Evolutionary conservation across 1,139 yeast species (phyloP).

Genomic region (Magnusiomyces clavatus): DNA sequence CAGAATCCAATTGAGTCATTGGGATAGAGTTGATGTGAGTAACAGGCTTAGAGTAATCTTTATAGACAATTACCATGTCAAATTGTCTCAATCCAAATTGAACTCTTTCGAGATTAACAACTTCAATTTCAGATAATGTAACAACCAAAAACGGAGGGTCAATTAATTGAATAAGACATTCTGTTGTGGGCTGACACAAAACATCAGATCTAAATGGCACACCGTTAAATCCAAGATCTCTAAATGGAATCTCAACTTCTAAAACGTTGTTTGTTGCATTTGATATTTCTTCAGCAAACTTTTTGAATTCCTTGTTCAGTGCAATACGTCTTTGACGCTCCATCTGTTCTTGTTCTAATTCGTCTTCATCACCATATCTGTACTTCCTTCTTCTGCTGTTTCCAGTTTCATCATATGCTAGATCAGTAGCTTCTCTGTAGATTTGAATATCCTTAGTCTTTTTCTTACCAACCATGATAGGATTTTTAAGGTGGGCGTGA

Average conservation of each 20-base stretch:
- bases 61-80: slow-evolving; percentile 90
- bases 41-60: slow-evolving; percentile 80
- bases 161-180: slow-evolving; percentile 85
- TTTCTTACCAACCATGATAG: slow-evolving; percentile 92
- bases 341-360: slow-evolving; percentile 96
- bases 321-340: slow-evolving; percentile 89
- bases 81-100: slow-evolving; percentile 95
- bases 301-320: slow-evolving; percentile 84
- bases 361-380: slow-evolving; percentile 97
- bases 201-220: slow-evolving; percentile 95
- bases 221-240: slow-evolving; percentile 96
- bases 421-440: slow-evolving; percentile 93
- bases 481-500: slow-evolving; percentile 87
- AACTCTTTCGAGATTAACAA: slow-evolving; percentile 93
- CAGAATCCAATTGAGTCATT: slow-evolving; percentile 82
- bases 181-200: slow-evolving; percentile 94
- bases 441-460: slow-evolving; percentile 94
- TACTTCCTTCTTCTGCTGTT: slow-evolving; percentile 73
- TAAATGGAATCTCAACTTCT: slow-evolving; percentile 88
- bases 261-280: slow-evolving; percentile 67
- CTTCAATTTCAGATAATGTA: slow-evolving; percentile 84
- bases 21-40: slow-evolving; percentile 93
- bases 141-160: slow-evolving; percentile 95
- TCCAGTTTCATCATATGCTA: slow-evolving; percentile 96
- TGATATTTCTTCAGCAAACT: slow-evolving; percentile 83